Evolutionary conservation across 768 basidiomycete species (phyloP).

Genomic region (Pisolithus tinctorius): DNA sequence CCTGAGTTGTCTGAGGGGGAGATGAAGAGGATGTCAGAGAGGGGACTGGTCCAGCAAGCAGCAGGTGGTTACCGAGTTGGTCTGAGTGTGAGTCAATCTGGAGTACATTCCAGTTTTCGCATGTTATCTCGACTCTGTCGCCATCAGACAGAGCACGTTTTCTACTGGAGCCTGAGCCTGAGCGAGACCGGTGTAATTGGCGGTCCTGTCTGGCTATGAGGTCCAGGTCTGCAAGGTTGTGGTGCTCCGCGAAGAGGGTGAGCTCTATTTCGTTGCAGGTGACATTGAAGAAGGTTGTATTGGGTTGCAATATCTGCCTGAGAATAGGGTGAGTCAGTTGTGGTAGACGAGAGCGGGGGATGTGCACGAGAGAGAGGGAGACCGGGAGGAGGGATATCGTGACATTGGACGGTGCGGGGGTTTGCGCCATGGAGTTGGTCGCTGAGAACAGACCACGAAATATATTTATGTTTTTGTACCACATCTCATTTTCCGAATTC

Average conservation of each 20-base stretch:
- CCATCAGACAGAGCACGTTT: conserved; percentile 30
- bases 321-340: conserved; percentile 56
- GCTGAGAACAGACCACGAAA: conserved; percentile 4
- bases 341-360: conserved; percentile 62
- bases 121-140: conserved; percentile 56
- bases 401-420: conserved; percentile 24
- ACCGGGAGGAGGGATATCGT: conserved; percentile 70
- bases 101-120: conserved; percentile 71
- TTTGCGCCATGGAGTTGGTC: conserved; percentile 14
- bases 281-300: conserved; percentile 63
- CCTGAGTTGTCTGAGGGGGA: conserved; percentile 52
- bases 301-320: conserved; percentile 61
- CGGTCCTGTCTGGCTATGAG: conserved; percentile 53
- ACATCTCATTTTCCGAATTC: neutral
- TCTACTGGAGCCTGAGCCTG: conserved; percentile 29
- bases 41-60: conserved; percentile 13
- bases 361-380: conserved; percentile 65
- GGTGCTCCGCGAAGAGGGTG: conserved; percentile 61
- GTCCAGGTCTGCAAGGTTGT: conserved; percentile 52
- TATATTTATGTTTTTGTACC: neutral
- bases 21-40: conserved; percentile 3
- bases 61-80: conserved; percentile 41
- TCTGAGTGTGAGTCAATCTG: conserved; percentile 79
- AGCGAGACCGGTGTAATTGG: conserved; percentile 36
- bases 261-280: conserved; percentile 79